Base-by-base conservation (phyloP, 2,329 filamentous ascomycete genomes). In the Monosporascus cannonballus region DNA sequence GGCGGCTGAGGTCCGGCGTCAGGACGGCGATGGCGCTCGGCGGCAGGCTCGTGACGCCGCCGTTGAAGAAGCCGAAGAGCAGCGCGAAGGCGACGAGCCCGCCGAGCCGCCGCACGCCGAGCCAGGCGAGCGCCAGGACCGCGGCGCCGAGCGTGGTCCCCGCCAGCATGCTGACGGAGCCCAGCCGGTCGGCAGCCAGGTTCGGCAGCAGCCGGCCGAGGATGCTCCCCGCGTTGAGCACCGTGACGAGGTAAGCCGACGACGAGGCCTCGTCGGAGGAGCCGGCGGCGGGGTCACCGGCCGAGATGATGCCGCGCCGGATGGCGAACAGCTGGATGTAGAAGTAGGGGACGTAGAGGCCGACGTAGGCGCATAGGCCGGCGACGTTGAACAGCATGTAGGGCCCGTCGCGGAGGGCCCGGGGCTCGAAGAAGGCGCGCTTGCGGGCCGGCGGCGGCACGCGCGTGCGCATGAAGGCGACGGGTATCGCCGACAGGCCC, bases 281-380 rank as follows among this genome's bases (percentile, higher is more conserved):
- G 30, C 9, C 4, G 11, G 11, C 11, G 30, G n/a, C 41, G 20
- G 7, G 20, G 22, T 20, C 20, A 22, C 55, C 48, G 7, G 15
- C 9, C 15, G 20, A 25, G 6, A 53, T 49, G 37, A 58, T 47
- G 24, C 51, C 49, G 47, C 53, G 57, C 24, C 50, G 50, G 30
- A 60, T 52, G 14, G 53, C 47, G 30, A 57, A 62, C 30, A 60
- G 53, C 42, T 62, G 56, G 36, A 69, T 56, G 54, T 68, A 69
- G 56, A 68, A 72, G 54, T 71, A 69, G 0, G 69, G 68, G 44
- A 70, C 63, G 56, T 71, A 73, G 3, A 72, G 54, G 2, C 69
- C 69, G 30, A 68, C 53, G 49, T 69, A 73, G 6, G 60, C 58
- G 42, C 67, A 63, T 20, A 70, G 59, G 9, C 57, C 53, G 5